Percentiles rank a stretch among this genome's conserved stretches.
phyloP scores from a whole-genome alignment of 768 basidiomycete species.

The Mycena vulgaris region DNA sequence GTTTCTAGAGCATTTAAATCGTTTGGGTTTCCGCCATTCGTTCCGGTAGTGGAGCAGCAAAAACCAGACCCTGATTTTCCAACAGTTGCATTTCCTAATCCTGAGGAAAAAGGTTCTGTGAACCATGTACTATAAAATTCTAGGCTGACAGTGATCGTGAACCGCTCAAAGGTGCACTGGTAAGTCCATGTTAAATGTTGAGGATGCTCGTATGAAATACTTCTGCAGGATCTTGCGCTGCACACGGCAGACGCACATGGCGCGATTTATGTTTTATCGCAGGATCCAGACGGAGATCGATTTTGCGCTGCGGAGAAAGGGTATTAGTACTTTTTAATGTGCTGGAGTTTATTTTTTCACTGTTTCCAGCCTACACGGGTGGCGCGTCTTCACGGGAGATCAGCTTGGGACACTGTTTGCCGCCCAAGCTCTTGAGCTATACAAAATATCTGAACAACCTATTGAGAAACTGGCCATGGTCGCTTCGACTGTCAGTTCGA shows the following conservation, averaged over 20 bases:
- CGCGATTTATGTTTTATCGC: constrained; percentile 82
- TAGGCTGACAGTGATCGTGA: constrained; percentile 42
- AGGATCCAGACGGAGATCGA: constrained; percentile 91
- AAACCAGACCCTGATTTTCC: constrained; percentile 88
- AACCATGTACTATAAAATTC: constrained; percentile 11
- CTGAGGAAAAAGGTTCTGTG: constrained; percentile 85
- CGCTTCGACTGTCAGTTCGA: constrained; percentile 92
- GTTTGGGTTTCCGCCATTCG: constrained; percentile 73
- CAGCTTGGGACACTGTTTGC: constrained; percentile 77
- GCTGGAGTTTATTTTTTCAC: constrained; percentile 13
- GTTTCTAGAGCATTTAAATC: constrained; percentile 68
- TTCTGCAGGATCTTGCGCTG: constrained; percentile 74
- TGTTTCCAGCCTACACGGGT: constrained; percentile 65
- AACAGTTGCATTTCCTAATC: constrained; percentile 90
- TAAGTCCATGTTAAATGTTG: constrained; percentile 37
- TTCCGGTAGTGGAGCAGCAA: constrained; percentile 77
- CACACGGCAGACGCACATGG: constrained; percentile 67
- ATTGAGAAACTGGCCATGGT: constrained; percentile 84
- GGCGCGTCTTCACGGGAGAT: constrained; percentile 87
- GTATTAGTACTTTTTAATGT: constrained; percentile 53
- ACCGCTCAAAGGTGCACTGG: constrained; percentile 56
- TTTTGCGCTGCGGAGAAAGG: constrained; percentile 83
- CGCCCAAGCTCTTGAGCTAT: constrained; percentile 57
- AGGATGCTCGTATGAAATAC: background rate
- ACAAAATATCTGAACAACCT: constrained; percentile 59